Evolutionary conservation across 225 moss, liverwort and hornwort species (phyloP), one percentile per base, ranked within the genome.

Genomic region (Bryum argenteum): DNA sequence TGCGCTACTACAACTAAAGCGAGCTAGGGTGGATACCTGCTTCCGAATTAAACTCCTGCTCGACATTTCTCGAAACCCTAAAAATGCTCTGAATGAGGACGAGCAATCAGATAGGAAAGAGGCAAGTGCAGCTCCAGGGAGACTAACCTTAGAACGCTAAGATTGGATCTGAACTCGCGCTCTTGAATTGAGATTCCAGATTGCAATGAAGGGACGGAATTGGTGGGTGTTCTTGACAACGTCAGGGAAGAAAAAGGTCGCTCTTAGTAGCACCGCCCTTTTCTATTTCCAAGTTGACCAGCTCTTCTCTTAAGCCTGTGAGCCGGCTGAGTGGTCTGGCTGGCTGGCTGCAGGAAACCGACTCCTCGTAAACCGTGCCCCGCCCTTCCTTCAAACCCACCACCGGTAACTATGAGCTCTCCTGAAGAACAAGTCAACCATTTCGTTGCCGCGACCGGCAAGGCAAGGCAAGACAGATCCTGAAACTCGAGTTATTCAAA

Each of bases 351-450:
- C 28, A 37, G 39, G 40, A 5, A 63, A 62, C 63, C 42, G 64
- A 52, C 81, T 72, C 62, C 75, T 82, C 79, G 79, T 64, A 75
- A 43, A 24, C 20, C 67, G 82, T 63, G 82, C 72, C 51, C 55
- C 74, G 33, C 33, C 33, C 33, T 33, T 33, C 33, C 33, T 33
- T 54, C 71, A 67, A 63, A 40, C 57, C 67, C 47, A 54, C 5
- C 55, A 55, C 67, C 44, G 50, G 67, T 28, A 69, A 69, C 54
- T 20, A 61, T 8, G 68, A 55, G 43, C 65, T 44, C 71, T 48
- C 2, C 33, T 5, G 48, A 15, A 11, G 82, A 82, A 82, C 63
- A 63, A 57, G 82, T 82, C 82, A 78, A 82, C 82, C 75, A 78
- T 66, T 82, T 63, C 74, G 54, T 26, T 24, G 42, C 47, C 47